Conservation (phyloP, 768 basidiomycete genomes). For the Psilocybe sp. region DNA sequence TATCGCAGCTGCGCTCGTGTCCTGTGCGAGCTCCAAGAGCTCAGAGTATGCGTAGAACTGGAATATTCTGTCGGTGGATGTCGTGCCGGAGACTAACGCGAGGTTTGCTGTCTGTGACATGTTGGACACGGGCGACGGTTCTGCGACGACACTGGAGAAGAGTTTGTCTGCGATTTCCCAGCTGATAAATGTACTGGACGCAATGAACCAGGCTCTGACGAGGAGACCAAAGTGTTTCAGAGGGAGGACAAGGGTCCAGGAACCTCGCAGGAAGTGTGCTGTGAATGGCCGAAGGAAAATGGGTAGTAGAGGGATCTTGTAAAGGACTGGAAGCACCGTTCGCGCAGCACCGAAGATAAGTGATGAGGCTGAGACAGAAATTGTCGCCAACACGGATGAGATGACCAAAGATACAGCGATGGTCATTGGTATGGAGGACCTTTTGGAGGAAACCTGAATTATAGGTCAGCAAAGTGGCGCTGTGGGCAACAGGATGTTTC, state of each 20-base stretch:
- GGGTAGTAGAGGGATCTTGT: conserved; percentile 51
- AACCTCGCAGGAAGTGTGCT: conserved; percentile 58
- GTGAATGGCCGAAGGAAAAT: conserved; percentile 56
- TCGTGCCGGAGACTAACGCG: conserved; percentile 62
- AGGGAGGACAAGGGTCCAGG: conserved; percentile 53
- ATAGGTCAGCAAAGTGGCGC: neutral
- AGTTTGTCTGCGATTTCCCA: conserved; percentile 67
- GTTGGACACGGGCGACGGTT: conserved; percentile 48
- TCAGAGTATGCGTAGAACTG: conserved; percentile 69
- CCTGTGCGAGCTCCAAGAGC: conserved; percentile 48
- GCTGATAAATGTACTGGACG: conserved; percentile 44
- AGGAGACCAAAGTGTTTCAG: conserved; percentile 43
- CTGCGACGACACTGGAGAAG: conserved; percentile 57
- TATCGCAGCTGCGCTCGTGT: conserved; percentile 34
- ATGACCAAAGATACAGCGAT: conserved; percentile 32
- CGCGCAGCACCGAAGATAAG: conserved; percentile 47
- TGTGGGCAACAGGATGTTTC: no score
- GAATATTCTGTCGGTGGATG: conserved; percentile 49
- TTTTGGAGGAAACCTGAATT: conserved; percentile 6
- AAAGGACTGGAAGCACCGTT: conserved; percentile 48
- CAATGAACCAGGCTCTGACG: conserved; percentile 47
- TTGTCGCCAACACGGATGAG: conserved; percentile 35
- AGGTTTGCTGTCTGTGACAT: conserved; percentile 49
- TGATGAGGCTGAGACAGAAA: conserved; percentile 35
- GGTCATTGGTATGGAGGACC: conserved; percentile 4